Conservation (phyloP, 495 filamentous ascomycete species). For the Zalerion maritima region DNA sequence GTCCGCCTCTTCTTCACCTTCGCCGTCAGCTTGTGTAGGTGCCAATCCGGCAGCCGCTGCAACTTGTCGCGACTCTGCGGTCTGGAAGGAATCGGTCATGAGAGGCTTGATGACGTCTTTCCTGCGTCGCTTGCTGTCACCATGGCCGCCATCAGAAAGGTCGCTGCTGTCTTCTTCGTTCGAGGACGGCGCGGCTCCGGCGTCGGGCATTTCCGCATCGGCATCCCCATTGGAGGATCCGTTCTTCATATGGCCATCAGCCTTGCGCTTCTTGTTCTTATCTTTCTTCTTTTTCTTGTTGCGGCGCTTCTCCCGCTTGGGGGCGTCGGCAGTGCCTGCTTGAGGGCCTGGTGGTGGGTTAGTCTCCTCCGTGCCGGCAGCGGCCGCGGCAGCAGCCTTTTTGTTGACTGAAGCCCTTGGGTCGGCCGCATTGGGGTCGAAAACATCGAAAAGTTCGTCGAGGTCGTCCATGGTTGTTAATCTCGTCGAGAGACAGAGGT, state of each 20-base stretch:
- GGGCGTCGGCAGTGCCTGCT: too few relatives aligned
- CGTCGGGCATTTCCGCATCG: constrained; percentile 38
- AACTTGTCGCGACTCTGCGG: constrained; percentile 84
- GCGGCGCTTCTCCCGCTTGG: too few relatives aligned
- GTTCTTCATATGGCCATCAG: constrained; percentile 58
- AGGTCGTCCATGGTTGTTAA: constrained; percentile 54
- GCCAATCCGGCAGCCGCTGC: constrained; percentile 72
- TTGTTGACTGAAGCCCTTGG: constrained; percentile 17
- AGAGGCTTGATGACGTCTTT: constrained; percentile 67
- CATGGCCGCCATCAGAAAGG: constrained; percentile 25
- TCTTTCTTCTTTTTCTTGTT: constrained; percentile 32
- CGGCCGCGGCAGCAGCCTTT: too few relatives aligned
- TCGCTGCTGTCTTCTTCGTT: constrained; percentile 23
- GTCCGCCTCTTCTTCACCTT: constrained; percentile 23
- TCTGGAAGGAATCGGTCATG: constrained; percentile 86
- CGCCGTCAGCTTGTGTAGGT: constrained; percentile 34
- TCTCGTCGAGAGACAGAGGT: constrained; percentile 4
- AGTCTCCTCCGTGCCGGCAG: too few relatives aligned
- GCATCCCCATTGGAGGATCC: constrained; percentile 24
- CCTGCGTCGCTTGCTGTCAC: constrained; percentile 59
- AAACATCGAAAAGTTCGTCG: constrained; percentile 78
- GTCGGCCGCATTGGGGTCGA: constrained; percentile 49
- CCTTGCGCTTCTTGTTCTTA: constrained; percentile 67
- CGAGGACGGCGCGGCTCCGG: constrained; percentile 14
- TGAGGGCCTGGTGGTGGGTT: too few relatives aligned